Evolutionary conservation across 306 rosid species (phyloP), one percentile per base, ranked within the genome.

Genomic region (Trifolium repens): DNA sequence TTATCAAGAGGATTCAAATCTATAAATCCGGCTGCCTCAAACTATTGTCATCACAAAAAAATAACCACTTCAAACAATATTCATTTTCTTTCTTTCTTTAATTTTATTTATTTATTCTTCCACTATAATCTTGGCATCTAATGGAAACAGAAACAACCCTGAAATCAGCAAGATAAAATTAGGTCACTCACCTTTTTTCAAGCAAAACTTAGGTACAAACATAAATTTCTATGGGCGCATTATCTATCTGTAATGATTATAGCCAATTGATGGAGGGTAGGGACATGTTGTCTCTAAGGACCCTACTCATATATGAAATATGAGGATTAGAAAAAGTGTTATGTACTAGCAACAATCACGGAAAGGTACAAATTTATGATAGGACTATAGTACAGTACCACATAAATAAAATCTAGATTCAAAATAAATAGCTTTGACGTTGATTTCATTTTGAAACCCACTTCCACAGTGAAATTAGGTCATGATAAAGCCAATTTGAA

Each of bases 381-480:
- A 30, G 30, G 10, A 77, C 75, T 49, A 63, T 8, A 8, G 81
- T 81, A 59, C 84, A 59, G 81, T 81, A 64, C 84, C 35, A 59
- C 64, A 60, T 52, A 50, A 74, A 75, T 66, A 55, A 58, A 16
- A 66, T 16, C 40, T 49, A 17, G 54, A 58, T 59, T 60, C 42
- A 60, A 60, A 60, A 60, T 32, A 60, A 60, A 60, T 32, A 19
- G 14, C 50, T 52, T 52, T 35, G 26, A 75, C 4, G 52, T 5
- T 46, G 14, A 46, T 46, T 46, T 46, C n/a, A 46, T 3, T 13
- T 46, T 12, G n/a, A 50, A 61, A 8, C 69, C 60, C 58, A 68
- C 46, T 53, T 35, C 42, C 64, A 86, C 91, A 83, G 78, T 80
- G 75, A 85, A 88, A 69, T 85, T 88, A 84, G 87, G 87, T 72